Base-by-base conservation (phyloP, 306 rosid genomes). In the Pachyrhizus erosus region DNA sequence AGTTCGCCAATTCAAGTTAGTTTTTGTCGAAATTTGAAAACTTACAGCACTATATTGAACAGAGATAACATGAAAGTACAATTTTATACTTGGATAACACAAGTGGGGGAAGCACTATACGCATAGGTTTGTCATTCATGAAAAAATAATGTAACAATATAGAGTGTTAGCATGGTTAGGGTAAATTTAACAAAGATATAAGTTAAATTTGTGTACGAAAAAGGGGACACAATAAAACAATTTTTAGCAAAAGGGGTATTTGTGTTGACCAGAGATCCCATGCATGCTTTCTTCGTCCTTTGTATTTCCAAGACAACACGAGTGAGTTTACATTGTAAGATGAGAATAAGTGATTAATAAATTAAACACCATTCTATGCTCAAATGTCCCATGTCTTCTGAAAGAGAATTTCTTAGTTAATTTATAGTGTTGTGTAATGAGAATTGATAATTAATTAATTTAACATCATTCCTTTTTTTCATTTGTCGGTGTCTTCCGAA, bases 251-350 rank as follows among this genome's bases (percentile, higher is more conserved):
- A 87, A 84, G 71, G 82, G 89, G 86, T 60, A 45, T 55, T 81
- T 57, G 80, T 83, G 80, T 90, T 86, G 88, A 86, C 90, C 83
- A 48, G 77, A 51, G 87, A 86, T 86, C 90, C 86, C 73, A 40
- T 68, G 73, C 89, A 84, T 87, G 82, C 83, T 79, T 57, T 58
- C 70, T 33, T 39, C 46, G 4, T 58, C 34, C 66, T 88, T 87
- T 84, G 39, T 77, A 69, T 88, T 87, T 87, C 88, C 94, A 86
- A 90, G 94, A 92, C 76, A 73, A 79, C 97, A 92, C 97, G 94
- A 90, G 92, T 78, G 85, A 55, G 82, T 33, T 57, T 66, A 78
- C 86, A 67, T 64, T 70, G 83, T 64, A 66, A 78, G 17, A 81
- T 58, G 76, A 74, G 69, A 76, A 79, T 80, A 11, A 7, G 1